Evolutionary conservation across 2,329 filamentous ascomycete species (phyloP), one percentile per base, ranked within the genome.

Genomic region (Paracoccidioides lutzii): DNA sequence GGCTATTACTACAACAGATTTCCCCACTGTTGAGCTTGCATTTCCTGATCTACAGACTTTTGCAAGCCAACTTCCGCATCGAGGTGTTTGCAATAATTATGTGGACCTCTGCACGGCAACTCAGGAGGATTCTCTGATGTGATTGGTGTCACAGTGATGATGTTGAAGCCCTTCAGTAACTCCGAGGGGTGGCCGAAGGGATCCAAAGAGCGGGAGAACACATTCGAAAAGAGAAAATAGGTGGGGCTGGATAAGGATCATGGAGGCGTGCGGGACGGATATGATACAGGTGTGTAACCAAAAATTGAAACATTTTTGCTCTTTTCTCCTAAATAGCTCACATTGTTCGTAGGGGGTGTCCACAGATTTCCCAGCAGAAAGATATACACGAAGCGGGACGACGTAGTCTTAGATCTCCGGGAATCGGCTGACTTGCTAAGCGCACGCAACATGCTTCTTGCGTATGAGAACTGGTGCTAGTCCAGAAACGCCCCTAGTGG

Each of bases 401-500:
- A 75, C 7, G 75, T 87, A 22, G 79, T 84, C 0, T 64, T 68
- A 0, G 85, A 90, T 61, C 74, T 90, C 0, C 75, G 76, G 1
- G 76, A 82, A 56, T 72, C 90, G 5, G 82, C 81, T 2, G 82
- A 86, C 55, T 70, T 85, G 53, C 74, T 86, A 1, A 78, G 77
- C 0, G 66, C 74, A 28, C 76, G 80, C 49, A 75, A 76, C 0
- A 80, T 82, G 65, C 76, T 79, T 5, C 71, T 90, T 15, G 85
- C 85, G 0, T 90, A 90, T 61, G 86, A 90, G 70, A 89, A 90
- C 65, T 90, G 85, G 85, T 88, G 85, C 69, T 90, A 86, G 87
- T 82, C 82, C 0, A 87, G 85, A 0, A 79, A 82, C 51, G 83
- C 85, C 0, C 79, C 83, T 0, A 76, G 0, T 91, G 86, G 87